Base-by-base conservation (phyloP, 2,329 filamentous ascomycete species). In the Endocalyx cinctus region DNA sequence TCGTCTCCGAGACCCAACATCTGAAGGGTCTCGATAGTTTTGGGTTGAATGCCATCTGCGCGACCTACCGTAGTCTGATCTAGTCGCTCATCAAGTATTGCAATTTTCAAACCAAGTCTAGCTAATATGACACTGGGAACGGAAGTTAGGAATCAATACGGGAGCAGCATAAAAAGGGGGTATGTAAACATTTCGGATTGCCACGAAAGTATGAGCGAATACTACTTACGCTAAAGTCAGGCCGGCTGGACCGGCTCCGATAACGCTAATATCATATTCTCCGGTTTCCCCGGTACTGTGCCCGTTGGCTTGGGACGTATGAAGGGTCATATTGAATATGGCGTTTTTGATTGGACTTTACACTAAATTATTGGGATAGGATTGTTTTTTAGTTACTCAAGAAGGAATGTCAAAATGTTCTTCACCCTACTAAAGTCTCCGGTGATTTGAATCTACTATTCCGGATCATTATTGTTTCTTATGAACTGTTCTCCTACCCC, bases 21-120 rank as follows among this genome's bases (percentile, higher is more conserved):
- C 41, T 77, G 74, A 47, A 87, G 74, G 0, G 83, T 87, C 62
- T 87, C 83, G 48, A 88, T 84, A 1, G 82, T 83, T 60, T 87
- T 87, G 27, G 83, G 83, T 50, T 87, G 83, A 33, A 87, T 64
- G 25, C 83, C 83, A 55, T 87, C 84, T 39, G 51, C 58, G 36
- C 74, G 67, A 26, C 82, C 82, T 7, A 79, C 80, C 5, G 75
- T 67, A 2, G 84, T 88, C 49, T 77, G 77, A 47, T 83, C 74
- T 20, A 74, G 65, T 42, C 82, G 66, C 52, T 87, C 80, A 60
- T 87, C 84, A 30, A 87, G 66, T 27, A 87, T 69, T 25, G 72
- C 69, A 4, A 76, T 70, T 35, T 76, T 75, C 48, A 86, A 75
- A 11, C 82, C 82, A 48, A 76, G 84, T 7, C 81, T 70, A 13